These are phyloP conservation scores for Lentinula detonsa DNA, from an alignment of 768 basidiomycete species.

Conservation along the genomic window DNA sequence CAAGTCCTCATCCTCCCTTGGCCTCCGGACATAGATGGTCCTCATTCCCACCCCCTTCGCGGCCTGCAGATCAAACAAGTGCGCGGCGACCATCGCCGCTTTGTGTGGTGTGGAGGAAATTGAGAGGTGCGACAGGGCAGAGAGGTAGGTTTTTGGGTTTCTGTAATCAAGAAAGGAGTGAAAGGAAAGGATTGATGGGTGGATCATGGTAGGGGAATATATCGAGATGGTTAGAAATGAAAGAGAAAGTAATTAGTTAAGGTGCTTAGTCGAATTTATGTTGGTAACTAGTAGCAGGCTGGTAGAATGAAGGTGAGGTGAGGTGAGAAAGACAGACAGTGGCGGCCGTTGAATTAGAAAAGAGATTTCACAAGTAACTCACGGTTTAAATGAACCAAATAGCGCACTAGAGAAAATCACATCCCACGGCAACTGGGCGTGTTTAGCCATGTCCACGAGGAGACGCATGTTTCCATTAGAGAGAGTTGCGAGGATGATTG, in stretches of 20 bases:
- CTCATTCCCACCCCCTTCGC: conserved; percentile 48
- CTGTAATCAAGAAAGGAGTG: conserved; percentile 19
- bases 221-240: no score
- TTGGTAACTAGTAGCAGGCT: no score
- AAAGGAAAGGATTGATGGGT: not conserved
- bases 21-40: conserved; percentile 53
- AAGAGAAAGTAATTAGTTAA: no score
- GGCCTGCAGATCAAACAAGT: conserved; percentile 49
- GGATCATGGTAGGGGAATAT: no score
- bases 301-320: no score
- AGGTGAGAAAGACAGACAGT: not conserved
- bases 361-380: not conserved
- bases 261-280: no score
- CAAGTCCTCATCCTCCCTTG: conserved; percentile 32
- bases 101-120: conserved; percentile 34
- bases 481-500: conserved; percentile 40
- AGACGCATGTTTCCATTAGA: conserved; percentile 63
- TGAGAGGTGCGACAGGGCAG: conserved; percentile 42
- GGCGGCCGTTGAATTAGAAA: not conserved
- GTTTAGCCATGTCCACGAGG: conserved; percentile 60
- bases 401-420: conserved; percentile 54
- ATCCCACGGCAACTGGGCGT: conserved; percentile 60
- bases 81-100: conserved; percentile 62
- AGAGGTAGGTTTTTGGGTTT: conserved; percentile 45
- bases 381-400: conserved; percentile 64